Percentiles rank a stretch among this genome's conserved stretches.
These are phyloP conservation scores for Candida tibetensis DNA, from an alignment of 805 yeast species.

Conservation along the genomic window DNA sequence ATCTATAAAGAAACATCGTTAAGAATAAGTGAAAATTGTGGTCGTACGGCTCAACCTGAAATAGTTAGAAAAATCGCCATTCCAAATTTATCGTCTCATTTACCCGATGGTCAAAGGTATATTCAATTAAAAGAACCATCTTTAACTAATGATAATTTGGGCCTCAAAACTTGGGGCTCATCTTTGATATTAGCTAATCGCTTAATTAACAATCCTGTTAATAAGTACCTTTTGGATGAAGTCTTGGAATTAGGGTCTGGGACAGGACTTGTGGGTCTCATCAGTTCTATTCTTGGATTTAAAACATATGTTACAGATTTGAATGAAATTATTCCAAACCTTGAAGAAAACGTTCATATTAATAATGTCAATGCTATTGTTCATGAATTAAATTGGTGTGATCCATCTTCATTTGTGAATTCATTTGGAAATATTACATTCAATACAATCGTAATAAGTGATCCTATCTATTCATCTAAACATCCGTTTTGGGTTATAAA, in stretches of 20 bases:
- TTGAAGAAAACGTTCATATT: conserved; percentile 53
- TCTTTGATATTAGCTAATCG: conserved; percentile 65
- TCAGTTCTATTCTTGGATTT: conserved; percentile 53
- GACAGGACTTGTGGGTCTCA: conserved; percentile 86
- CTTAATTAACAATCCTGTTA: conserved; percentile 30
- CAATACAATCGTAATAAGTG: conserved; percentile 70
- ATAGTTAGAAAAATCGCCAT: conserved; percentile 58
- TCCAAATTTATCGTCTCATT: conserved; percentile 22
- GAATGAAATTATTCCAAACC: conserved; percentile 69
- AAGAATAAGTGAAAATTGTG: conserved; percentile 77
- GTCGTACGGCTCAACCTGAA: conserved; percentile 78
- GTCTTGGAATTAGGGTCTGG: conserved; percentile 90
- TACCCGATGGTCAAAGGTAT: conserved; percentile 10
- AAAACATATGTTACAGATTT: conserved; percentile 67
- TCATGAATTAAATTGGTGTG: conserved; percentile 74
- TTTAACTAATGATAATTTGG: conserved; percentile 80
- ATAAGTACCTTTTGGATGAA: conserved; percentile 19
- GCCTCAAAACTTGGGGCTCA: conserved; percentile 96
- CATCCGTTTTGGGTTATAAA: conserved; percentile 75
- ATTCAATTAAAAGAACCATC: conserved; percentile 72
- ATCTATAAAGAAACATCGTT: conserved; percentile 57
- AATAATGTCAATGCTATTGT: conserved; percentile 45
- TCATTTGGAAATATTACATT: conserved; percentile 35
- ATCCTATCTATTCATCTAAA: conserved; percentile 79
- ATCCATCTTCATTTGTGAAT: conserved; percentile 44